Evolutionary conservation across 2,329 filamentous ascomycete species (phyloP).

Genomic region (Diaporthe sp.): DNA sequence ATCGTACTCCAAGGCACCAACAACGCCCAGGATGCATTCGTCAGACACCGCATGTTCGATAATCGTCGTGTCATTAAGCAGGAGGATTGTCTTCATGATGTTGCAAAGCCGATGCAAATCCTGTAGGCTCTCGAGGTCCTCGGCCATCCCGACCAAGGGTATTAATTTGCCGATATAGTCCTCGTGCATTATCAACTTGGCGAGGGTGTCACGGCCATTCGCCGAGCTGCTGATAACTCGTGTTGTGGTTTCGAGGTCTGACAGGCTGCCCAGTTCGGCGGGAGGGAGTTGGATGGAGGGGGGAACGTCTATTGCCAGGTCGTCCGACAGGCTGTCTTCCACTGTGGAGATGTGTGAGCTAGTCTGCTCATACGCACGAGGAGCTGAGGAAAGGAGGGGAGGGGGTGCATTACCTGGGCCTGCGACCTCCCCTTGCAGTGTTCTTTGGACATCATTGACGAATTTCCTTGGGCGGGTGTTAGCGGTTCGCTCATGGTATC

Average conservation of each 20-base stretch:
- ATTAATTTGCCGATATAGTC: conserved; percentile 90
- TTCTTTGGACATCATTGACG: conserved; percentile 85
- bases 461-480: conserved; percentile 76
- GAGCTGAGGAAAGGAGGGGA: background rate
- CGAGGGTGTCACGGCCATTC: conserved; percentile 83
- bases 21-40: conserved; percentile 88
- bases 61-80: conserved; percentile 93
- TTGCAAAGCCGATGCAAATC: conserved; percentile 94
- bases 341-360: conserved; percentile 42
- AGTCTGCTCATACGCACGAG: background rate
- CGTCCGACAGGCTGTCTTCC: conserved; percentile 92
- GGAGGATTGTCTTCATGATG: conserved; percentile 96
- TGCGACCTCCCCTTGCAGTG: conserved; percentile 69
- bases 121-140: conserved; percentile 86
- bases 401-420: conserved; percentile 65
- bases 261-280: conserved; percentile 83
- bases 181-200: conserved; percentile 86
- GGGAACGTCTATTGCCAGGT: conserved; percentile 78
- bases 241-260: conserved; percentile 87
- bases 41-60: conserved; percentile 95
- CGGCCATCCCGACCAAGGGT: conserved; percentile 86
- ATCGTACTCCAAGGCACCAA: conserved; percentile 96
- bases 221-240: conserved; percentile 80
- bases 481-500: conserved; percentile 34
- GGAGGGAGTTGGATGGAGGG: conserved; percentile 79